Base-by-base conservation (phyloP, 768 basidiomycete genomes). In the Filobasidium wieringae region DNA sequence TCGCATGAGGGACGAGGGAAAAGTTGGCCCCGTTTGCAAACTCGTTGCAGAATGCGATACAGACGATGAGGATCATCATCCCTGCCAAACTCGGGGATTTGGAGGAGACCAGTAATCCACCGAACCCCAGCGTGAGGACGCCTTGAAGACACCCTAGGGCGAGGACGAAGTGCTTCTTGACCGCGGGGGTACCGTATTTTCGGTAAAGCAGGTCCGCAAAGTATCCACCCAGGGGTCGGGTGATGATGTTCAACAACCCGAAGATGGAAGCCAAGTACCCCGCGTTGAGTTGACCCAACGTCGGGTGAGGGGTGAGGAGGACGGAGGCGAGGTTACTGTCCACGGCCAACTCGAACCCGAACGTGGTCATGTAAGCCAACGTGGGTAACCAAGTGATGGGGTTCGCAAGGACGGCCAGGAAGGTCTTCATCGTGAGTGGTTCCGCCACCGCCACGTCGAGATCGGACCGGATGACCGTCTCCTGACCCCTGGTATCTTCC, bases 271-370 rank as follows among this genome's bases (percentile, higher is more conserved):
- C 70, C 49, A 69, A 57, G 63, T 82, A 82, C 11, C 81, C 82
- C 17, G 81, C 79, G 40, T 76, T 75, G 29, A 78, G 76, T 64
- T 80, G 79, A 15, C 76, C 75, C 54, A 82, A 78, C 1, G n/a
- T 19, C 7, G 36, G 37, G 50, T 74, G 78, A 17, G 79, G 64
- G 8, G 41, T 64, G 61, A 75, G 77, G 15, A 81, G 68, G 7
- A 79, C 74, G 56, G 72, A 77, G n/a, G 78, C 76, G 62, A 82
- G 71, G 58, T 78, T 77, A 7, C 77, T 78, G 62, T 84, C 80
- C 40, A 84, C 76, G 0, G 79, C 77, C 7, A 84, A 76, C 67
- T 83, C 82, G 45, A 78, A 76, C 0, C 82, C 82, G 62, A 83
- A 82, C 2, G 81, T 80, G 0, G 78, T 78, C 34, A 78, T 60